Base-by-base conservation (phyloP, 2,329 filamentous ascomycete genomes). In the Madurella mycetomatis region DNA sequence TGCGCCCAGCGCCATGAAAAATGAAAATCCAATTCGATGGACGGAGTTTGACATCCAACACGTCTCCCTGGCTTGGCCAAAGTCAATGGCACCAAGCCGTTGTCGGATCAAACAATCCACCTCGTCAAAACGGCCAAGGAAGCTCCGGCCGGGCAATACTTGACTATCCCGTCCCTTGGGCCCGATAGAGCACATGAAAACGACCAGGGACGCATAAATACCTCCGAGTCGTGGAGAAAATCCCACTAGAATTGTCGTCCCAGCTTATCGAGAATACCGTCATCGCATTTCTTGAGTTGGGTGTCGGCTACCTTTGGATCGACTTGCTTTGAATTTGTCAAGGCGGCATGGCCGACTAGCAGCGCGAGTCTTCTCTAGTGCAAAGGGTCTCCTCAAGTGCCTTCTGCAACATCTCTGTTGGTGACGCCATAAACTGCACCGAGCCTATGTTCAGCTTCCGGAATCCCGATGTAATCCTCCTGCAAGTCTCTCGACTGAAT, bases 401-500 rank as follows among this genome's bases (percentile, higher is more conserved):
- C 1, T 61, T 50, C 15, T 54, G 59, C 53, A 64, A 62, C 18
- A 60, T 62, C 13, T 62, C 58, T 0, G 61, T 61, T 1, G 48
- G 53, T 2, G 49, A 42, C 1, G 57, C 62, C 2, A 37, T 12
- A 9, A 41, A 57, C n/a, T 56, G 54, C 32, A 40, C 42, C 4
- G 47, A 51, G 2, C 42, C 54, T 12, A 13, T 51, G 31, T 51
- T 54, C 47, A 47, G 30, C 8, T 12, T n/a, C 15, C 41, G 53
- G 9, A 39, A 52, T 30, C 18, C 42, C 17, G n/a, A 17, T 18
- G 15, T 16, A 1, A 18, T 54, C 19, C 37, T 50, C 4, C 45
- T 41, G 1, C 19, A 31, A 40, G 18, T 37, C 16, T 31, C 42
- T 19, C 25, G 45, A 37, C 17, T 55, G 5, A 32, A 47, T 9